phyloP scores from a whole-genome alignment of 1,139 yeast genomes.

The Candida sp. region DNA sequence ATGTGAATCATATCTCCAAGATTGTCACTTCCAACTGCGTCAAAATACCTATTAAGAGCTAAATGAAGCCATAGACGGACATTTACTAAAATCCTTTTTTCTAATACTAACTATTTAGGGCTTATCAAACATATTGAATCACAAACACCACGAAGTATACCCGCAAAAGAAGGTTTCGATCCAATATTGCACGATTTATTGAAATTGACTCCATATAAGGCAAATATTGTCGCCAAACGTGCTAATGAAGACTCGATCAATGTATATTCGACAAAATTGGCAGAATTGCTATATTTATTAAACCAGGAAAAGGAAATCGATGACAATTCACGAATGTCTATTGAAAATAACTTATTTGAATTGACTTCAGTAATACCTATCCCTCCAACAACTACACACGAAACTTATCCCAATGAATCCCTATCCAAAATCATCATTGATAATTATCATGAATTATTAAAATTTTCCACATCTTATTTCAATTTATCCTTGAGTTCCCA shows the following conservation, averaged over 20 bases:
- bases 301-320: conserved; percentile 25
- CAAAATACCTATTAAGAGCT: no score
- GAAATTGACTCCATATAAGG: conserved; percentile 28
- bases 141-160: conserved; percentile 11
- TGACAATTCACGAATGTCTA: conserved; percentile 25
- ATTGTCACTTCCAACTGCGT: no score
- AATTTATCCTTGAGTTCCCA: conserved; percentile 38
- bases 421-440: conserved; percentile 38
- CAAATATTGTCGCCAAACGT: conserved; percentile 10
- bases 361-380: conserved; percentile 27
- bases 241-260: conserved; percentile 13
- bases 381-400: conserved; percentile 2
- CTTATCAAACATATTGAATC: conserved; percentile 2
- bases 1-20: no score
- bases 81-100: no score
- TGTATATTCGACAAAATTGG: conserved; percentile 24
- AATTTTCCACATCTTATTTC: conserved; percentile 31
- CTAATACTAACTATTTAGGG: conserved; percentile 1
- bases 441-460: conserved; percentile 28
- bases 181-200: conserved; percentile 29
- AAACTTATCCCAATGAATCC: conserved; percentile 32
- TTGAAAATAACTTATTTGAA: conserved; percentile 24
- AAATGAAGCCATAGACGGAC: no score
- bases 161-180: conserved; percentile 10
- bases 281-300: conserved; percentile 25